phyloP scores from a whole-genome alignment of 192 early-diverging fungal species.

The Gigaspora rosea region DNA sequence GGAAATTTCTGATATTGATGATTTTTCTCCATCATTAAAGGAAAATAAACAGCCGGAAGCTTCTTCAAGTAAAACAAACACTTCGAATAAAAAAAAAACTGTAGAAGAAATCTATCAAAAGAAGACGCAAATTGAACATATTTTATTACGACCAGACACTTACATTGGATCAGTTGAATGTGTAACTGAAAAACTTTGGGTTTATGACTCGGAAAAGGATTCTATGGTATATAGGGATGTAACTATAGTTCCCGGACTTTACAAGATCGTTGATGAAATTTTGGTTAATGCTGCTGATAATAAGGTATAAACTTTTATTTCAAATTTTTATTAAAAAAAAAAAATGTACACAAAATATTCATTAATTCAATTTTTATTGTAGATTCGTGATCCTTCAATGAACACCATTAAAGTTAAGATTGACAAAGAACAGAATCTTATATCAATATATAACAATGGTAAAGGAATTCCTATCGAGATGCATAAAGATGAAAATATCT shows the following conservation, averaged over 20 bases:
- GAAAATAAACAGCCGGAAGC: too few relatives aligned
- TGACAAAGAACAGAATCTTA: conserved; percentile 70
- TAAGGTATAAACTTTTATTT: conserved; percentile 55
- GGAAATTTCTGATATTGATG: too few relatives aligned
- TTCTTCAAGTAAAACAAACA: neutral
- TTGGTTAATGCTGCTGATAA: conserved; percentile 96
- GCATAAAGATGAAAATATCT: conserved; percentile 84
- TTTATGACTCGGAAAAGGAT: conserved; percentile 69
- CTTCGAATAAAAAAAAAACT: conserved; percentile 34
- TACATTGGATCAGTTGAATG: conserved; percentile 94
- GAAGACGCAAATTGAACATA: conserved; percentile 94
- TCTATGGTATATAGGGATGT: conserved; percentile 64
- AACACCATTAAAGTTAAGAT: conserved; percentile 86
- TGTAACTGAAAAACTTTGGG: conserved; percentile 82
- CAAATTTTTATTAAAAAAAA: neutral
- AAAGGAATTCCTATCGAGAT: conserved; percentile 93
- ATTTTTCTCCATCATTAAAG: too few relatives aligned
- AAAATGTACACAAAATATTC: neutral
- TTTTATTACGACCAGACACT: conserved; percentile 91
- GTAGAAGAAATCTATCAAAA: conserved; percentile 94
- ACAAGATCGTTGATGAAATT: conserved; percentile 99
- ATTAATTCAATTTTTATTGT: conserved; percentile 1
- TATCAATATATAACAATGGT: conserved; percentile 95
- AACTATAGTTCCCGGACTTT: conserved; percentile 84
- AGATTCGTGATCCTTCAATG: conserved; percentile 88